Conservation (phyloP, 306 rosid species). For the peach (Prunus persica) region Prunus_persica_NCBIv2 NC_034012.1:16779001-16779500, state of each 20-base stretch:
- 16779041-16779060: no score
- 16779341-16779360: background rate
- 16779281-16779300: background rate
- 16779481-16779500: background rate
- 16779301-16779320: background rate
- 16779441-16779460: background rate
- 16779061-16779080: no score
- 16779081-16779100: no score
- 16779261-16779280: slow-evolving; percentile 1
- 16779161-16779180: no score
- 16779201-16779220: no score
- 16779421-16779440: background rate
- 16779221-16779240: no score
- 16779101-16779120: background rate
- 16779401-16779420: background rate
- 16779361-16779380: background rate
- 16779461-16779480: background rate
- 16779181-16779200: no score
- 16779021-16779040: no score
- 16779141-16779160: background rate
- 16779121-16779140: background rate
- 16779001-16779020: background rate
- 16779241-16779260: slow-evolving; percentile 7
- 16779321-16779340: background rate
- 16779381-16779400: background rate